These are phyloP conservation scores for Torrubiella hemipterigena DNA, from an alignment of 2,329 filamentous ascomycete genomes.

Conservation along the genomic window DNA sequence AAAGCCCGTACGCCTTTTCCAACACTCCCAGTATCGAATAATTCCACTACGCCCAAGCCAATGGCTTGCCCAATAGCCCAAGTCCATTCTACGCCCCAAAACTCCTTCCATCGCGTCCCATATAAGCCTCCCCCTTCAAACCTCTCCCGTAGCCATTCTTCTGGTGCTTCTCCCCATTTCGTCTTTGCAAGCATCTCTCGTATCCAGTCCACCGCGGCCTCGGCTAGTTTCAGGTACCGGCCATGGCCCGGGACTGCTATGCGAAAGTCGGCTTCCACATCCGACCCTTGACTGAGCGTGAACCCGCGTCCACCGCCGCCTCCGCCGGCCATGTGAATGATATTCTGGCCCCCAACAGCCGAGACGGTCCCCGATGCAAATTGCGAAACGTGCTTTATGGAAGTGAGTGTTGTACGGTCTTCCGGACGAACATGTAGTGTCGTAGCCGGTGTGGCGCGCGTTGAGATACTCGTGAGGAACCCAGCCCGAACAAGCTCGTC, in stretches of 20 bases:
- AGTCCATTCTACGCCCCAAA: conserved; percentile 57
- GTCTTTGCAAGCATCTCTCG: conserved; percentile 45
- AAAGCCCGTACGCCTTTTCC: conserved; percentile 49
- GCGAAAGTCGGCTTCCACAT: conserved; percentile 24
- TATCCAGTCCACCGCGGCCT: conserved; percentile 49
- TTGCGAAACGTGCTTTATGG: conserved; percentile 48
- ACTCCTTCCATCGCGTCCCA: conserved; percentile 47
- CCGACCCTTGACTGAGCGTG: conserved; percentile 13
- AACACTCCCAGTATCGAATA: conserved; percentile 66
- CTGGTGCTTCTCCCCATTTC: conserved; percentile 50
- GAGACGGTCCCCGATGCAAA: conserved; percentile 57
- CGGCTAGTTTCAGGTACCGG: conserved; percentile 52
- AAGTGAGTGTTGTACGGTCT: conserved; percentile 42
- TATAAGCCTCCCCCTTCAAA: conserved; percentile 53
- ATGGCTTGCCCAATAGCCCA: conserved; percentile 63
- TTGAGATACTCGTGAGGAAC: conserved; percentile 45
- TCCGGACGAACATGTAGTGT: conserved; percentile 36
- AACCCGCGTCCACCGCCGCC: conserved; percentile 24
- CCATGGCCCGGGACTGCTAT: conserved; percentile 58
- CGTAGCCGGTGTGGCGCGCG: conserved; percentile 16
- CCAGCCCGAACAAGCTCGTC: conserved; percentile 52
- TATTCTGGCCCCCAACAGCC: conserved; percentile 57
- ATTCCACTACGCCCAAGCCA: conserved; percentile 56
- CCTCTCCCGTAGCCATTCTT: conserved; percentile 49
- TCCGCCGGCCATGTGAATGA: conserved; percentile 52